Conservation (phyloP, 345 rosid genomes). For the Litchi chinensis region DNA sequence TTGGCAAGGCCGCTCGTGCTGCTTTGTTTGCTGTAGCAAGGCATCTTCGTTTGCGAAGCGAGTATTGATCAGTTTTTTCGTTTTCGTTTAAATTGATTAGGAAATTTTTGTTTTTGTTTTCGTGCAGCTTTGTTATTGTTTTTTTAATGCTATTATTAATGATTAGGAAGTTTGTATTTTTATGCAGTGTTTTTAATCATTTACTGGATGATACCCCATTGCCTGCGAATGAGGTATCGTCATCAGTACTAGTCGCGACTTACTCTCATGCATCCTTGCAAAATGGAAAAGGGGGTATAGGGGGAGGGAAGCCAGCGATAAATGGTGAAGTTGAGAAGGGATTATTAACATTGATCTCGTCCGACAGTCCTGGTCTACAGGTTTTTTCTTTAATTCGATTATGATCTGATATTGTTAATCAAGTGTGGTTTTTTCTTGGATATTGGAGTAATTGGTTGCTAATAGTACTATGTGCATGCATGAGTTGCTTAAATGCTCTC, state of each 20-base stretch:
- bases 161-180: conserved; percentile 19
- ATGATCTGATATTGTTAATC: conserved; percentile 8
- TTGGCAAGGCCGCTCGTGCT: conserved; percentile 97
- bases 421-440: conserved; percentile 17
- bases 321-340: conserved; percentile 92
- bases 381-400: conserved; percentile 33
- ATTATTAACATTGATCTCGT: conserved; percentile 75
- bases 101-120: neutral
- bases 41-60: conserved; percentile 94
- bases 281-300: conserved; percentile 72
- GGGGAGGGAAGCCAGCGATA: conserved; percentile 63
- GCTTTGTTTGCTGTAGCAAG: conserved; percentile 84
- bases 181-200: conserved; percentile 85
- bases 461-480: neutral
- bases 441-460: conserved; percentile 4
- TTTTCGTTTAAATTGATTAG: conserved; percentile 4
- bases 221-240: conserved; percentile 85
- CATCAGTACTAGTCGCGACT: conserved; percentile 82
- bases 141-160: neutral
- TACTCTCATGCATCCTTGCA: conserved; percentile 60
- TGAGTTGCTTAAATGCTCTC: conserved; percentile 12
- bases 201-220: conserved; percentile 91
- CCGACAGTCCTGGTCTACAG: conserved; percentile 83
- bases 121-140: conserved; percentile 5
- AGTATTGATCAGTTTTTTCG: conserved; percentile 52